Base-by-base conservation (phyloP, 2,329 filamentous ascomycete genomes). In the Microcyclospora tardicrescens region DNA sequence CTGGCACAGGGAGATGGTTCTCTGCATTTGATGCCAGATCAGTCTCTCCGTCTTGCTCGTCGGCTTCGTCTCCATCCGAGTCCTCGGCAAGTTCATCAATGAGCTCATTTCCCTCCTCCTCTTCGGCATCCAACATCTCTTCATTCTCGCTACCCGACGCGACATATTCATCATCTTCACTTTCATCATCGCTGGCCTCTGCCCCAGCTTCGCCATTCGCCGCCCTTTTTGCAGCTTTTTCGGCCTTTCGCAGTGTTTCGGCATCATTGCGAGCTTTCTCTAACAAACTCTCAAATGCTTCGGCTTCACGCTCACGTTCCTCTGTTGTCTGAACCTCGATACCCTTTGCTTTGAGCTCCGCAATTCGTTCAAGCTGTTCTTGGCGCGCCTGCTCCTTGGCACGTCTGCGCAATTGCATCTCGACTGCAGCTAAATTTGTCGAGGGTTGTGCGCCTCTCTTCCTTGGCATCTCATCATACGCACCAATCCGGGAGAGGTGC, bases 281-380 rank as follows among this genome's bases (percentile, higher is more conserved):
- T 16, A 96, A 75, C 43, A 96, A 73, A 53, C 95, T 81, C 50
- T 96, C 91, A 10, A 94, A 77, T 42, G 87, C 77, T 41, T 82
- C 77, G 59, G 85, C 76, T 56, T 93, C 81, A 28, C 76, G 75
- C 54, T 87, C 82, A 14, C 84, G 77, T 58, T 98, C 87, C 60
- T 95, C 89, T 2, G 79, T 76, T 0, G 84, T 94, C 58, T 87
- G 81, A 13, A 96, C 69, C 16, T 81, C 66, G 16, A 95, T 72
- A 6, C 91, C 91, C 60, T 82, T 85, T 10, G 81, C 79, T 52
- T 75, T 77, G 31, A 98, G 71, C 49, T 79, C 72, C 40, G 84
- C 77, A 14, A 96, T 71, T 39, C 80, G 80, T 48, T 84, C 79
- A 43, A 84, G 75, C 38, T 84, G 78, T 57, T 91, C 85, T 32